These are phyloP conservation scores for Cercospora janseana DNA, from an alignment of 2,329 filamentous ascomycete genomes.

Conservation along the genomic window DNA sequence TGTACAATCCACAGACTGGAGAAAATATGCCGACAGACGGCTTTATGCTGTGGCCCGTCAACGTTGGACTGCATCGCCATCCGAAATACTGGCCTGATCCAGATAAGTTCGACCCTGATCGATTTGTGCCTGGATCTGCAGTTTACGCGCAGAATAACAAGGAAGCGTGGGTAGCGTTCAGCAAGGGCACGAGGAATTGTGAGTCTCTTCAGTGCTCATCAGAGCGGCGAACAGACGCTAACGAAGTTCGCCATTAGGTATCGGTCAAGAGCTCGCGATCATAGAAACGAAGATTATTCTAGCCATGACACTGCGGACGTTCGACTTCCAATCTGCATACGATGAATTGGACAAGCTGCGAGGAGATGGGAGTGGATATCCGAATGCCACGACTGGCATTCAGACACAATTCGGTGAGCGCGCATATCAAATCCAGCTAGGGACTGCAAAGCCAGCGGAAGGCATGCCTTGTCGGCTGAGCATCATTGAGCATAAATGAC, in stretches of 20 bases:
- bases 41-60: conserved; percentile 45
- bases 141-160: conserved; percentile 39
- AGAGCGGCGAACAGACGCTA: not conserved
- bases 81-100: conserved; percentile 40
- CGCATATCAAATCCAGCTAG: conserved; percentile 38
- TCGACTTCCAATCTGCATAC: conserved; percentile 49
- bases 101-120: conserved; percentile 48
- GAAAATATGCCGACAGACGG: conserved; percentile 46
- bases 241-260: conserved; percentile 21
- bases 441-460: conserved; percentile 38
- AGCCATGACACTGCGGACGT: conserved; percentile 50
- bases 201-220: not conserved
- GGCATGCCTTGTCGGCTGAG: conserved; percentile 37
- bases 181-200: conserved; percentile 55
- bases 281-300: conserved; percentile 54
- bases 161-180: conserved; percentile 56
- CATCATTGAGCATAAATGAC: not conserved
- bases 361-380: conserved; percentile 39
- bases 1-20: conserved; percentile 46
- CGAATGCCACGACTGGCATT: conserved; percentile 28
- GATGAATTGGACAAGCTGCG: conserved; percentile 37
- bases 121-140: conserved; percentile 43
- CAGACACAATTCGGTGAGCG: conserved; percentile 36
- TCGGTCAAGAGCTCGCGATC: conserved; percentile 57
- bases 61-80: conserved; percentile 41